Conservation (phyloP, 169 alveolate genomes). For the Plasmodium reichenowi region DNA sequence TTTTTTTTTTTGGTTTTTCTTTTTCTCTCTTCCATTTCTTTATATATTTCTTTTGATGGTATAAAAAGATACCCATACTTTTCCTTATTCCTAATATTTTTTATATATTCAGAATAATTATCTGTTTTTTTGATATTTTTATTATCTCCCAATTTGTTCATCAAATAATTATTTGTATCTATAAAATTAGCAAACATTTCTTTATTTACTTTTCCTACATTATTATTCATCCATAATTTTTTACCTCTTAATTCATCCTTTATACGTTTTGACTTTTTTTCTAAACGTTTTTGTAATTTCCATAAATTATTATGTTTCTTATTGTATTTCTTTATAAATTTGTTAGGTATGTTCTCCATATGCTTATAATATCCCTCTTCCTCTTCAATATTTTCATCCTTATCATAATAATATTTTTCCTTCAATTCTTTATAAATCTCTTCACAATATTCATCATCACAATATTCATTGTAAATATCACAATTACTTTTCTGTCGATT, state of each 20-base stretch:
- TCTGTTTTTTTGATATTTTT: not conserved
- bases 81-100: not conserved
- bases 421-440: slow-evolving; percentile 58
- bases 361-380: not conserved
- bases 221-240: slow-evolving; percentile 14
- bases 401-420: slow-evolving; percentile 69
- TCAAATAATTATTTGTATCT: slow-evolving; percentile 64
- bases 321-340: slow-evolving; percentile 46
- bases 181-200: slow-evolving; percentile 26
- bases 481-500: slow-evolving; percentile 10
- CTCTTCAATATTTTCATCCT: slow-evolving; percentile 37
- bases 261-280: slow-evolving; percentile 30
- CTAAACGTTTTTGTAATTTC: slow-evolving; percentile 32
- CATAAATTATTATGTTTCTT: slow-evolving; percentile 26
- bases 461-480: not conserved
- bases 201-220: slow-evolving; percentile 1
- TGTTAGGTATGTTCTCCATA: slow-evolving; percentile 9
- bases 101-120: not conserved
- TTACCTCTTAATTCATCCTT: slow-evolving; percentile 31
- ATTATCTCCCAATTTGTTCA: slow-evolving; percentile 1
- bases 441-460: slow-evolving; percentile 50
- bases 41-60: slow-evolving; percentile 27
- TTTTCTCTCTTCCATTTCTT: slow-evolving; percentile 1
- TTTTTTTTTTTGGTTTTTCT: not conserved
- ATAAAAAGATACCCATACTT: slow-evolving; percentile 44